phyloP scores from a whole-genome alignment of 306 rosid species.

The Mucuna pruriens region DNA sequence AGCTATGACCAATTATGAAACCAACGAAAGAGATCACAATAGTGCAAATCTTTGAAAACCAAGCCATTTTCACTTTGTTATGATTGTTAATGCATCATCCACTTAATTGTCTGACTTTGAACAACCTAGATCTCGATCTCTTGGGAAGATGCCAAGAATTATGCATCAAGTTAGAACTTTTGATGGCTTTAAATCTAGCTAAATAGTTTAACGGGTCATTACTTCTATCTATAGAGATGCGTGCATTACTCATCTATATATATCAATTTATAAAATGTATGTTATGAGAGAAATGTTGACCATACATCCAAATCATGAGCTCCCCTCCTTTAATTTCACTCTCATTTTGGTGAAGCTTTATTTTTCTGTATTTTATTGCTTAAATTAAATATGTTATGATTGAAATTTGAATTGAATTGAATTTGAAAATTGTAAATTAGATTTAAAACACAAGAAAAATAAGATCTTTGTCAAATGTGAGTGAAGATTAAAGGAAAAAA shows the following conservation, averaged over 20 bases:
- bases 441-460: no score
- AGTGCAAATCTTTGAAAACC: slow-evolving; percentile 33
- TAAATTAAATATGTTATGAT: no score
- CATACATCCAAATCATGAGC: neutral
- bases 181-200: slow-evolving; percentile 37
- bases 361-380: neutral
- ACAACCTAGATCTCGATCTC: slow-evolving; percentile 23
- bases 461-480: no score
- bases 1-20: slow-evolving; percentile 18
- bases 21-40: slow-evolving; percentile 18
- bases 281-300: neutral
- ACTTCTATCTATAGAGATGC: slow-evolving; percentile 31
- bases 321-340: neutral
- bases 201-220: slow-evolving; percentile 34
- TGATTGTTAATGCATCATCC: neutral
- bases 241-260: neutral
- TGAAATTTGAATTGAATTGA: no score
- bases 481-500: no score
- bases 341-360: neutral
- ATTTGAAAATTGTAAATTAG: no score
- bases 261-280: neutral
- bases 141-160: slow-evolving; percentile 15
- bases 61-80: slow-evolving; percentile 37
- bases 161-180: slow-evolving; percentile 21
- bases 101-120: neutral